Base-by-base conservation (phyloP, 2,329 filamentous ascomycete species). In the Colletotrichum acutatum region DNA sequence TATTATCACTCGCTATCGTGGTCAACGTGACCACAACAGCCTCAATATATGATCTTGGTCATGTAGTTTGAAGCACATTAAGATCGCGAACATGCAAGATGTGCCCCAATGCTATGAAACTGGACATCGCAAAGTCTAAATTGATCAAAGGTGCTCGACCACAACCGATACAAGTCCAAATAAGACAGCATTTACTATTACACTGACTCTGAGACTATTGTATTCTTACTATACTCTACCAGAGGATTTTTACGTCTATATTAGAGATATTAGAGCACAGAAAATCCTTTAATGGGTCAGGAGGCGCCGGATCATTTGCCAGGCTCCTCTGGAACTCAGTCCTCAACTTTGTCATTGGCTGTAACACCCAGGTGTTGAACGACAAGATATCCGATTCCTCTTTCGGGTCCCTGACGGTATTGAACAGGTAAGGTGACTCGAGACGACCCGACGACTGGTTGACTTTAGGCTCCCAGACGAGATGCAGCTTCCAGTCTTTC, bases 401-500 rank as follows among this genome's bases (percentile, higher is more conserved):
- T 62, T 81, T 80, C 0, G 80, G 80, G 22, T 81, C 80, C 1
- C 80, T 68, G 5, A 79, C 71, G 0, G 76, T 66, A 30, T 82
- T 82, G 68, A 81, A 82, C 1, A 82, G 46, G 32, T 81, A 82
- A 0, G 80, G 80, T 8, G 76, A 78, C 63, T 82, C 80, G 0
- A 82, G 76, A n/a, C 73, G 75, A 0, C 79, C 80, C 0, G 74
- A 76, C 0, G 78, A 81, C 63, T 82, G 73, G 42, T 82, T 82
- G 3, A 82, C 81, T 34, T 80, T 78, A 5, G 81, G 81, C 65
- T 82, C 80, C 80, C 80, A 82, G 0, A 82, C 75, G 0, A 79
- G 26, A 42, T 82, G 80, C 1, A 82, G 74, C 53, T 82, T 82
- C 81, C 80, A 82, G 52, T 82, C 79, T 24, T 72, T 76, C 80